These are phyloP conservation scores for Fusarium sp. DNA, from an alignment of 2,329 filamentous ascomycete species.

Conservation along the genomic window DNA sequence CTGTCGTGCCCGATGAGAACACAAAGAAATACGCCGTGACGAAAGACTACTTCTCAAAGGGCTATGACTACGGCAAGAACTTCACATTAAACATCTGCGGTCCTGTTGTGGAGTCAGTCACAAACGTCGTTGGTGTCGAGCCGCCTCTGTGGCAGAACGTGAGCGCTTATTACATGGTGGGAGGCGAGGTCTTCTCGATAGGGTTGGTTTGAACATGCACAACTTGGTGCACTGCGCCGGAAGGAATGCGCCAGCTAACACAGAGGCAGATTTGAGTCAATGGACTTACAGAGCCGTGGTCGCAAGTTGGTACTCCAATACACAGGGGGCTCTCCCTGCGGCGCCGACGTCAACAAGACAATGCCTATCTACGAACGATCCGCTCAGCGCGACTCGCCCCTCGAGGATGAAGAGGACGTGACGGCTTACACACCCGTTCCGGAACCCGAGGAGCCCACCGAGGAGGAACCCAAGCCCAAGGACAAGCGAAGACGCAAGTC, in stretches of 20 bases:
- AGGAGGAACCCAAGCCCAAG: constrained; percentile 29
- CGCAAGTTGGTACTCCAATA: constrained; percentile 82
- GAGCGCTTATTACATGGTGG: constrained; percentile 77
- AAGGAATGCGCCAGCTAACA: constrained; percentile 20
- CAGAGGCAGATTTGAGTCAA: constrained; percentile 55
- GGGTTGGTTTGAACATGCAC: constrained; percentile 60
- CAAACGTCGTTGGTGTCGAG: constrained; percentile 70
- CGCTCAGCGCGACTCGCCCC: constrained; percentile 38
- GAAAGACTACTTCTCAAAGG: constrained; percentile 69
- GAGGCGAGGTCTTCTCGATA: constrained; percentile 75
- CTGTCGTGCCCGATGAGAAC: constrained; percentile 53
- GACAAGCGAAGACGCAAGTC: constrained; percentile 68
- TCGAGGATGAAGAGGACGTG: constrained; percentile 38
- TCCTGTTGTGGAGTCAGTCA: constrained; percentile 72
- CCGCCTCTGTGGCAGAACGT: constrained; percentile 73
- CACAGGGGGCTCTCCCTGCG: constrained; percentile 78
- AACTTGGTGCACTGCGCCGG: background rate
- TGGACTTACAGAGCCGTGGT: constrained; percentile 66
- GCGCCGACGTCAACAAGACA: constrained; percentile 52
- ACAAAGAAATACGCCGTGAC: constrained; percentile 51
- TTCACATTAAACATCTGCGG: constrained; percentile 86
- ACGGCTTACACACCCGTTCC: constrained; percentile 25
- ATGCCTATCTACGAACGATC: constrained; percentile 37
- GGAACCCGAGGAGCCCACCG: constrained; percentile 17
- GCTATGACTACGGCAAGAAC: constrained; percentile 80